phyloP scores from a whole-genome alignment of 768 basidiomycete species.

The Symmetrospora coprosmae region DNA sequence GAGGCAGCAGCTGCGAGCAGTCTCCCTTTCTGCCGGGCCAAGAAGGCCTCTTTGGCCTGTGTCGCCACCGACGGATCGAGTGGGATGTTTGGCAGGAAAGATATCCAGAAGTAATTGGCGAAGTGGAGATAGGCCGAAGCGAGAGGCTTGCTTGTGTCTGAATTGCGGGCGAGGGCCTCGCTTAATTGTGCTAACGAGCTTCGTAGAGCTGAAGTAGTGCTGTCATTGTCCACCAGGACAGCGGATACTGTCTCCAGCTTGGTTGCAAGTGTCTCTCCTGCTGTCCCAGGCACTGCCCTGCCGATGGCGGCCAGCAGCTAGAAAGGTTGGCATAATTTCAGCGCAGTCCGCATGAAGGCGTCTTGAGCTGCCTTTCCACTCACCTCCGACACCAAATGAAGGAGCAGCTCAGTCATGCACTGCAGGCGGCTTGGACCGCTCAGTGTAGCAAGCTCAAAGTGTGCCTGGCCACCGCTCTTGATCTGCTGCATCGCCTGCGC shows the following conservation, averaged over 20 bases:
- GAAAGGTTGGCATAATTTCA: too few relatives aligned
- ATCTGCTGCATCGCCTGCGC: neutral
- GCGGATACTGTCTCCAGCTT: too few relatives aligned
- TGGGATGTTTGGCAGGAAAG: conserved; percentile 69
- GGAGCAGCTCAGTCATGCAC: neutral
- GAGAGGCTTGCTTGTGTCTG: too few relatives aligned
- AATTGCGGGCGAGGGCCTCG: too few relatives aligned
- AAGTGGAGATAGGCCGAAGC: conserved; percentile 15
- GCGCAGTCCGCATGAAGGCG: too few relatives aligned
- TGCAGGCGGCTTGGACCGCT: neutral
- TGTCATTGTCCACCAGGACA: too few relatives aligned
- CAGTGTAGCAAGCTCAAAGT: neutral
- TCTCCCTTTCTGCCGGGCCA: conserved; percentile 10
- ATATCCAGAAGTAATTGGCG: conserved; percentile 45
- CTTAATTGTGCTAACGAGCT: too few relatives aligned
- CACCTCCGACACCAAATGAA: neutral
- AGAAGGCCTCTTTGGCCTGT: conserved; percentile 25
- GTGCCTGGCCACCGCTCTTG: neutral
- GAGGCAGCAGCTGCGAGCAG: neutral
- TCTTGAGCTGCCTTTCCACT: too few relatives aligned
- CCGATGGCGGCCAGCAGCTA: too few relatives aligned
- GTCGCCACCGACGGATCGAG: conserved; percentile 69
- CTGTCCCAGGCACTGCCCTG: too few relatives aligned
- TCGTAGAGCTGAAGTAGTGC: too few relatives aligned
- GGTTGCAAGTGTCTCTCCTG: too few relatives aligned